phyloP scores from a whole-genome alignment of 371 early-diverging fungal species.

The Phascolomyces articulosus region DNA sequence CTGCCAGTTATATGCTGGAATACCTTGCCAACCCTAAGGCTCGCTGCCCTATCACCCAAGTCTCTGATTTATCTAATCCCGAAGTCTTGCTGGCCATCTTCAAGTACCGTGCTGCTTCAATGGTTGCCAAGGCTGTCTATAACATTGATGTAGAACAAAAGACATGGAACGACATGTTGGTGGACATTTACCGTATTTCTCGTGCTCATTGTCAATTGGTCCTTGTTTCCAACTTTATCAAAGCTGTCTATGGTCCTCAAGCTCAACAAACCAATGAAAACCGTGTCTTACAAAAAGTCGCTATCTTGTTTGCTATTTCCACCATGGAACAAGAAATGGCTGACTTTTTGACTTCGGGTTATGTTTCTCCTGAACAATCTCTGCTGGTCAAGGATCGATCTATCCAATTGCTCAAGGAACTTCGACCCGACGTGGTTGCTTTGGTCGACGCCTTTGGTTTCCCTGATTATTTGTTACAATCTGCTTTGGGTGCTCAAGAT shows the following conservation, averaged over 20 bases:
- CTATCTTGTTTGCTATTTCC: slow-evolving; percentile 46
- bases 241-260: slow-evolving; percentile 36
- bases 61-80: slow-evolving; percentile 33
- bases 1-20: slow-evolving; percentile 38
- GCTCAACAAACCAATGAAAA: background rate
- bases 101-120: slow-evolving; percentile 41
- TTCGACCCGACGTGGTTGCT: slow-evolving; percentile 74
- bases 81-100: slow-evolving; percentile 39
- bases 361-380: slow-evolving; percentile 54
- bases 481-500: slow-evolving; percentile 72
- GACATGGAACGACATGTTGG: slow-evolving; percentile 54
- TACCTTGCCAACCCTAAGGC: slow-evolving; percentile 50
- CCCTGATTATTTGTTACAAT: slow-evolving; percentile 70
- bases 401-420: slow-evolving; percentile 45
- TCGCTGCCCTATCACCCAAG: slow-evolving; percentile 39
- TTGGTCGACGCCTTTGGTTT: slow-evolving; percentile 77
- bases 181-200: slow-evolving; percentile 60
- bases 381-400: slow-evolving; percentile 46
- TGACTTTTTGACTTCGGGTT: slow-evolving; percentile 64
- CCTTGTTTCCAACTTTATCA: slow-evolving; percentile 62
- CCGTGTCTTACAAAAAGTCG: slow-evolving; percentile 20
- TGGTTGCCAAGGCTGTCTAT: slow-evolving; percentile 41
- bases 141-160: slow-evolving; percentile 37
- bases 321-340: slow-evolving; percentile 67
- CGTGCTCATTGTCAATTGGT: slow-evolving; percentile 71